These are phyloP conservation scores for Astragalus glycyphyllos DNA, from an alignment of 306 rosid genomes.

Conservation along the genomic window DNA sequence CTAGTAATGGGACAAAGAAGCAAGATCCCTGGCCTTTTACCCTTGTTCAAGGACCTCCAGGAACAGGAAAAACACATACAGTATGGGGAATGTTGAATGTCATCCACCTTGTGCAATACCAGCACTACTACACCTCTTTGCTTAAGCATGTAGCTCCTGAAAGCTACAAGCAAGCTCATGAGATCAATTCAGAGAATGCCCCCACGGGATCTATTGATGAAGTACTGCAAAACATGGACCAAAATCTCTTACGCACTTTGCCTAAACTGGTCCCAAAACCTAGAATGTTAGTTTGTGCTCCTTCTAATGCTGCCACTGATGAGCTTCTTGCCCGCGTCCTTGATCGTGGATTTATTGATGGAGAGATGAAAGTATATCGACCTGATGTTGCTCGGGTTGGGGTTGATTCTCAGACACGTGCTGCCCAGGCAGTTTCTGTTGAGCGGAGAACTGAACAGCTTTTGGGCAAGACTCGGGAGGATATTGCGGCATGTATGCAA, in stretches of 20 bases:
- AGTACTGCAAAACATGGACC: conserved; percentile 98
- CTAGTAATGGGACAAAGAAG: conserved; percentile 82
- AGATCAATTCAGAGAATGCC: conserved; percentile 70
- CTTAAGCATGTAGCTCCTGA: conserved; percentile 98
- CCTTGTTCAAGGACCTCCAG: conserved; percentile 99
- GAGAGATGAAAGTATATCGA: conserved; percentile 98
- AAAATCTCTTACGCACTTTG: conserved; percentile 89
- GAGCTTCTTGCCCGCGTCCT: conserved; percentile 99
- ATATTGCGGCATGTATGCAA: conserved; percentile 89
- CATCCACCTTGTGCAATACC: conserved; percentile 98
- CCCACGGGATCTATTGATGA: conserved; percentile 89
- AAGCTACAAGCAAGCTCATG: conserved; percentile 94
- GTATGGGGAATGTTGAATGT: conserved; percentile 99
- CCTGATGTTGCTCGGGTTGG: conserved; percentile 99
- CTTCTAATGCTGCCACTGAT: conserved; percentile 99
- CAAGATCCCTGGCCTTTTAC: conserved; percentile 99
- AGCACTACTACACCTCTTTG: conserved; percentile 94
- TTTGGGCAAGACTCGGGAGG: conserved; percentile 82
- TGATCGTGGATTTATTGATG: conserved; percentile 96
- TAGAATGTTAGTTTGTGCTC: conserved; percentile 98
- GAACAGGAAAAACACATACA: conserved; percentile 99
- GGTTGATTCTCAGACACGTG: conserved; percentile 98
- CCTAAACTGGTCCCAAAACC: conserved; percentile 97
- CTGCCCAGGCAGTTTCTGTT: conserved; percentile 99
- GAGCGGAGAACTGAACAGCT: conserved; percentile 99